Evolutionary conservation across 163 green algal species (phyloP).

Genomic region (Volvox carteri): DNA sequence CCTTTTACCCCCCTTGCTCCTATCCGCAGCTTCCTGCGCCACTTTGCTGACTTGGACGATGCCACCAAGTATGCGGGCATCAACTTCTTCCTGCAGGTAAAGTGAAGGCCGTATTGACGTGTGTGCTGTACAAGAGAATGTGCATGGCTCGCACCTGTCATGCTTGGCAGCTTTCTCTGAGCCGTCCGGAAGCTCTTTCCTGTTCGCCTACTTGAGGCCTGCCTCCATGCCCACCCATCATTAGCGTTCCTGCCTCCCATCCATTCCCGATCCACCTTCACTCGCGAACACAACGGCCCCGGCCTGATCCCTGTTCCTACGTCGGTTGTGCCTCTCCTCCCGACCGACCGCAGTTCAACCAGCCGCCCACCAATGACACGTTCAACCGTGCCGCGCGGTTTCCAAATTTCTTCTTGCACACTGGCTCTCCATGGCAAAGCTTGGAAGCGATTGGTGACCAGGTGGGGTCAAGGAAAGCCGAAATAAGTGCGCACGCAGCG

Average conservation of each 20-base stretch:
- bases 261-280: too few species aligned
- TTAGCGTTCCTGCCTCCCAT: too few species aligned
- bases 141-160: too few species aligned
- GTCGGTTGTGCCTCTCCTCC: too few species aligned
- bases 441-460: constrained; percentile 53
- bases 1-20: background rate
- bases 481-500: too few species aligned
- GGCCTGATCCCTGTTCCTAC: too few species aligned
- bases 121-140: too few species aligned
- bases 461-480: constrained; percentile 26
- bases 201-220: too few species aligned
- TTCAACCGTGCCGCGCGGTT: constrained; percentile 62
- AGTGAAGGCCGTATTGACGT: background rate
- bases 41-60: constrained; percentile 69
- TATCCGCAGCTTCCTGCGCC: constrained; percentile 57
- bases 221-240: too few species aligned
- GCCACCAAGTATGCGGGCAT: constrained; percentile 71
- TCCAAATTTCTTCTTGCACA: constrained; percentile 65
- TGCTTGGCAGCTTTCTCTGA: too few species aligned
- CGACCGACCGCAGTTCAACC: constrained; percentile 66
- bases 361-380: constrained; percentile 69
- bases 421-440: constrained; percentile 58
- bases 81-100: constrained; percentile 62
- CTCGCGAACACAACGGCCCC: too few species aligned
- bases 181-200: too few species aligned